Evolutionary conservation across 2,329 filamentous ascomycete genomes (phyloP), one percentile per base, ranked within the genome.

Genomic region (Aspergillus fumigatiaffinis): DNA sequence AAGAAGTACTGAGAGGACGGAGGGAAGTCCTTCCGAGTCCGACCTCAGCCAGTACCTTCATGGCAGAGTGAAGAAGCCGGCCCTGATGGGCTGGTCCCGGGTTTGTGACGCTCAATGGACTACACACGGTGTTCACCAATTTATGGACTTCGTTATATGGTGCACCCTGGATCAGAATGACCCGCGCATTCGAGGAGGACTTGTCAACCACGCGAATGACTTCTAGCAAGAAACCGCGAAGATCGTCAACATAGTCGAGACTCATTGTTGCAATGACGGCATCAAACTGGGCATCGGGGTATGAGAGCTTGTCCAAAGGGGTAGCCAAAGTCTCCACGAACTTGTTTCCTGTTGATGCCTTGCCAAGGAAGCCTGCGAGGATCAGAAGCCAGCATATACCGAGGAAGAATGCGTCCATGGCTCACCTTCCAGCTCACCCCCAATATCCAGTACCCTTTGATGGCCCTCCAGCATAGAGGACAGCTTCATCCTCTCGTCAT

Each of bases 131-230:
- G 9, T 32, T 52, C 14, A 55, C 5, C 6, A 49, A 29, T 32
- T 38, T 26, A 1, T 55, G 3, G 10, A 48, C 41, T 50, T 54
- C 53, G 26, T 55, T 58, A 17, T 52, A 41, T 9, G 56, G 56
- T 35, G 48, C 56, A 1, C 50, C 56, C 25, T 58, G 56, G 20
- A 55, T 35, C 14, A 58, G 17, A 3, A 55, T n/a, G 14, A 58
- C 35, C 6, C 23, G 9, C 3, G 52, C 35, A 35, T 47, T 49
- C 3, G 32, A 10, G 38, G 23, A 25, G 2, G 9, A n/a, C 25
- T 26, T 20, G 26, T 47, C 25, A 14, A 35, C 20, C 25, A 55
- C 41, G 26, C 26, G 47, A 12, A 32, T 23, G 14, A 28, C 20
- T 47, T 55, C 47, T 28, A 26, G 35, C 38, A 49, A 23, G 32